Evolutionary conservation across 805 yeast species (phyloP), one percentile per base, ranked within the genome.

Genomic region (Wickerhamomyces ciferrii): DNA sequence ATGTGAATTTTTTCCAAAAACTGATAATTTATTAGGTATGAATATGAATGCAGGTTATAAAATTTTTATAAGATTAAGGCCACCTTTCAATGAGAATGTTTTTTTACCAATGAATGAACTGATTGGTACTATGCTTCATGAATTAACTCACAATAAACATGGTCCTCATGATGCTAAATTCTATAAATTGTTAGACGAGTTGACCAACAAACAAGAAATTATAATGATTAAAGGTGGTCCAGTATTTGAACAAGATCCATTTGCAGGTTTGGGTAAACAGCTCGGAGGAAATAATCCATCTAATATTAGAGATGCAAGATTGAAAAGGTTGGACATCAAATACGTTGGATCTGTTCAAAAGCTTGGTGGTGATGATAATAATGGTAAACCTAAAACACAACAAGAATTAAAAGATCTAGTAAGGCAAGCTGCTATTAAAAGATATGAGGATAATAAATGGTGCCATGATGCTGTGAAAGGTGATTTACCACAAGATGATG

Each of bases 41-140:
- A 92, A 92, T 62, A 89, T 89, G 8, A 88, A 88, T 59, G 65
- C 66, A 7, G 98, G 98, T 1, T 69, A 69, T 48, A 85, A 84
- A 60, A 81, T 92, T 18, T 74, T 84, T 60, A 58, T 92, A 11
- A 63, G 97, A 48, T 67, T 92, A 32, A 70, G 98, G 47, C 74
- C 76, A 27, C 78, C 81, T 7, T 62, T 67, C 19, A 77, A 84
- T 53, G 72, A 71, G 23, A 54, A 55, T 29, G 55, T 59, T 47
- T 90, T 91, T 60, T 60, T 81, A 18, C 83, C 90, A 1, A 67
- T 83, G 63, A 73, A 80, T 4, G 81, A 81, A 43, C 66, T 91
- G 2, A 59, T 91, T 23, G 96, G 90, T 1, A 89, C 96, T 0
- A 77, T 90, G 81, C 68, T 92, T 5, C 98, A 92, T 63, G 98